A percentile compares a stretch with the other conserved stretches of the same genome.
Evolutionary conservation across 2,329 filamentous ascomycete species (phyloP).

Genomic region (Arachnopeziza araneosa): DNA sequence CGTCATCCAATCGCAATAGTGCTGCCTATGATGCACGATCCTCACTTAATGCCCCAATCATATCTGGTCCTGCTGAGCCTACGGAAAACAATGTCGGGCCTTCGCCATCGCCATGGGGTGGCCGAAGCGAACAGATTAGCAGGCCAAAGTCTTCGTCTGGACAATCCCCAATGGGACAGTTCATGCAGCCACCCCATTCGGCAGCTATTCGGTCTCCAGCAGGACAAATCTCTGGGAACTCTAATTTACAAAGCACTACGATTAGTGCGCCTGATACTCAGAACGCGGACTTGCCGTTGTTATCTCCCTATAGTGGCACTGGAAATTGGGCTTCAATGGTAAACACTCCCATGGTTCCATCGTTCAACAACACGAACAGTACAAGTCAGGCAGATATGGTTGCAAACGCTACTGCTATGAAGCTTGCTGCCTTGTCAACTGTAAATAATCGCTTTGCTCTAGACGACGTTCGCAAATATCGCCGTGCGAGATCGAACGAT

Average conservation of each 20-base stretch:
- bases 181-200: constrained; percentile 74
- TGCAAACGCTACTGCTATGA: constrained; percentile 98
- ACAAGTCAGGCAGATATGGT: constrained; percentile 87
- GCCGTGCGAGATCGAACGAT: constrained; percentile 84
- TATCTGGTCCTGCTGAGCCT: constrained; percentile 62
- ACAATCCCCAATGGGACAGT: constrained; percentile 88
- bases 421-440: constrained; percentile 90
- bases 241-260: constrained; percentile 77
- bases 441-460: constrained; percentile 97
- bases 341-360: constrained; percentile 91
- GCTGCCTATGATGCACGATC: constrained; percentile 66
- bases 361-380: constrained; percentile 58
- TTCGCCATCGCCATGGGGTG: constrained; percentile 77
- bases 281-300: constrained; percentile 66
- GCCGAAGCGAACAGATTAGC: constrained; percentile 41
- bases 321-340: constrained; percentile 99
- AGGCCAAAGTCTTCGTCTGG: constrained; percentile 75
- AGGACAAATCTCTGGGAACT: constrained; percentile 58
- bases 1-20: constrained; percentile 90
- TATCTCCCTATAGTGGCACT: constrained; percentile 79
- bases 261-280: constrained; percentile 67
- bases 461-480: constrained; percentile 95
- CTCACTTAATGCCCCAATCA: constrained; percentile 69
- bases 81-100: constrained; percentile 57
- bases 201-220: constrained; percentile 75